These are phyloP conservation scores for Vitis rupestris DNA, from an alignment of 164 flowering plant genomes.

Conservation along the genomic window DNA sequence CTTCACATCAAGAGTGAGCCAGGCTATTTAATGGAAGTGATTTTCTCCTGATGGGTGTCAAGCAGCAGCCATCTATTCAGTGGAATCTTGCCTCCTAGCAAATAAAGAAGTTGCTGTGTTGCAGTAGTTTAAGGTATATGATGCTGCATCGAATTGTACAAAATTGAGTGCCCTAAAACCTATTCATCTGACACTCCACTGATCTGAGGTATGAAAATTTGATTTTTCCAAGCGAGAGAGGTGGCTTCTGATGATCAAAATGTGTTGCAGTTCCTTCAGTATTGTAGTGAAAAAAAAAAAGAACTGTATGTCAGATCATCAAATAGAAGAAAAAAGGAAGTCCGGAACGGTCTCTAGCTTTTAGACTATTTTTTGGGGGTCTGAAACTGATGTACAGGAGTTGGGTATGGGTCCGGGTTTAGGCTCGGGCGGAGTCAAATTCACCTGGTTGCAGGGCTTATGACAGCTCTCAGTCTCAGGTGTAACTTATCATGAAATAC, in stretches of 20 bases:
- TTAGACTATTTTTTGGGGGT: constrained; percentile 10
- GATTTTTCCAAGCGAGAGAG: constrained; percentile 6
- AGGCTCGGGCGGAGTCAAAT: constrained; percentile 5
- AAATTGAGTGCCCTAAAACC: constrained; percentile 9
- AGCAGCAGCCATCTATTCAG: not conserved
- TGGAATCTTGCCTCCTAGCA: constrained; percentile 13
- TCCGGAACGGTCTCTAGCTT: not conserved
- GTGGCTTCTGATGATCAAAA: constrained; percentile 19
- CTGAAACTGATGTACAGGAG: constrained; percentile 16
- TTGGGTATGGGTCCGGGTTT: constrained; percentile 2
- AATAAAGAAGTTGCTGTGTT: constrained; percentile 3
- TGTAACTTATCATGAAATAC: constrained; percentile 12
- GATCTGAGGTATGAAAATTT: constrained; percentile 3
- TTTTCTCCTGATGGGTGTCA: not conserved
- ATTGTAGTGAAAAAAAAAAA: not conserved
- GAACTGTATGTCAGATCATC: constrained; percentile 16
- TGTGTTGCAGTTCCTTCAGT: constrained; percentile 17
- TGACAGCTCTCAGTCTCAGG: constrained; percentile 10
- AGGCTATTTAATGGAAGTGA: not conserved
- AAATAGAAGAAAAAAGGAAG: constrained; percentile 16
- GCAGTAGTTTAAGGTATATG: not conserved
- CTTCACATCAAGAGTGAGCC: too few relatives aligned
- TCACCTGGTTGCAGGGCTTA: not conserved
- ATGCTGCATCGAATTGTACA: constrained; percentile 16
- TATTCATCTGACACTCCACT: constrained; percentile 9